phyloP scores from a whole-genome alignment of 1,284 basidiomycete species.

The Heterobasidion annosum region DNA sequence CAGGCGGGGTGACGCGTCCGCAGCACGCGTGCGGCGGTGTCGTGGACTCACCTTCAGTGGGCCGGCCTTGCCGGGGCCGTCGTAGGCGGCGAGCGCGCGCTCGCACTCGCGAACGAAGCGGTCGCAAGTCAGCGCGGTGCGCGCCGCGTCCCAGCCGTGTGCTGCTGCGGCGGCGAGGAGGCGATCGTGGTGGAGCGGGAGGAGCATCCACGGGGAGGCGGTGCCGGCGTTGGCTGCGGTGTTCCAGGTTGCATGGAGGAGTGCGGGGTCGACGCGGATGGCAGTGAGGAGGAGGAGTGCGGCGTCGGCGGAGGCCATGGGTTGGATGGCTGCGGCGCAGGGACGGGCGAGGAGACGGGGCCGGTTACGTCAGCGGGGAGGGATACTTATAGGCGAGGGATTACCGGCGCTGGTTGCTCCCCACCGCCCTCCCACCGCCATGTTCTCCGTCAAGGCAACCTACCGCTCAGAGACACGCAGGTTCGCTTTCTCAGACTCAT shows the following conservation, averaged over 20 bases:
- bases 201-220: slow-evolving; percentile 49
- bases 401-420: slow-evolving; percentile 9
- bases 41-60: slow-evolving; percentile 25
- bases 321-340: slow-evolving; percentile 2
- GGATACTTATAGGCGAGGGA: background rate
- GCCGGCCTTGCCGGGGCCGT: slow-evolving; percentile 12
- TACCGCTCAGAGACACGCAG: slow-evolving; percentile 42
- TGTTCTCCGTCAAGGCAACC: slow-evolving; percentile 49
- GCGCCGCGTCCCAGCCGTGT: slow-evolving; percentile 37
- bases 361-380: background rate
- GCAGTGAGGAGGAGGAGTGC: slow-evolving; percentile 39
- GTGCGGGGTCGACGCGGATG: slow-evolving; percentile 45
- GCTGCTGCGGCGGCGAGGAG: slow-evolving; percentile 35
- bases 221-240: slow-evolving; percentile 31
- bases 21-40: background rate
- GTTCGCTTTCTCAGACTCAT: slow-evolving; percentile 29
- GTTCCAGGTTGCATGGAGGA: slow-evolving; percentile 46
- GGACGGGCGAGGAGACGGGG: background rate
- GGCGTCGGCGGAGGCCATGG: slow-evolving; percentile 2
- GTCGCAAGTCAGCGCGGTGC: slow-evolving; percentile 2
- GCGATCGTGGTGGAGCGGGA: slow-evolving; percentile 50
- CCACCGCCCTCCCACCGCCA: slow-evolving; percentile 15
- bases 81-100: slow-evolving; percentile 8
- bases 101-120: slow-evolving; percentile 6
- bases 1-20: background rate